A percentile compares a stretch with the other conserved stretches of the same genome.
phyloP scores from a whole-genome alignment of 495 filamentous ascomycete genomes.

The Rusavskia elegans region DNA sequence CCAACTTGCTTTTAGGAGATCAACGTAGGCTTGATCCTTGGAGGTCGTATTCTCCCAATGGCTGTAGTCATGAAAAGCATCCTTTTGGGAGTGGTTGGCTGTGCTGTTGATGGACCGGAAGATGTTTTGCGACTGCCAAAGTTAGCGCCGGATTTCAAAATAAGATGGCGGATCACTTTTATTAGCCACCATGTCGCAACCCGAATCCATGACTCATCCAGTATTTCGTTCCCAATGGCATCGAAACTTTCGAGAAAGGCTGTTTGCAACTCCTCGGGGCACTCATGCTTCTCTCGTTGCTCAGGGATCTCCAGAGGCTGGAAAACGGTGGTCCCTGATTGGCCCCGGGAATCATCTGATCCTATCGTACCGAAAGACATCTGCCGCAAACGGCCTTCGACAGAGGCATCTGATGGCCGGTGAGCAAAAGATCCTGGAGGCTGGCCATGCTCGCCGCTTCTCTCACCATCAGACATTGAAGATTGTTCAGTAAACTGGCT shows the following conservation, averaged over 20 bases:
- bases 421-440: background rate
- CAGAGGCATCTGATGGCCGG: background rate
- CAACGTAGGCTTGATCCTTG: slow-evolving; percentile 4
- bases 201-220: slow-evolving; percentile 5
- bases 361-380: background rate
- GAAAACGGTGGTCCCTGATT: background rate
- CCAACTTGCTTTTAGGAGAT: slow-evolving; percentile 7
- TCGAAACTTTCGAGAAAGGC: background rate
- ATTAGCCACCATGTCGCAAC: slow-evolving; percentile 9
- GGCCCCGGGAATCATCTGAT: background rate
- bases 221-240: background rate
- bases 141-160: background rate
- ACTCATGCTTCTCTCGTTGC: slow-evolving; percentile 2
- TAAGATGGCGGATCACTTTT: background rate
- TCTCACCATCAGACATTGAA: background rate
- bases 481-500: background rate
- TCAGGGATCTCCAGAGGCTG: background rate
- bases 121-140: background rate
- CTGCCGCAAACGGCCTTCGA: background rate
- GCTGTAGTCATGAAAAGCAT: background rate
- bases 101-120: background rate
- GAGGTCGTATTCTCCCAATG: slow-evolving; percentile 6
- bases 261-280: background rate
- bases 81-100: background rate
- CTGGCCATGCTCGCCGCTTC: background rate